Percentiles rank a stretch among this genome's conserved stretches.
Evolutionary conservation across 75 land plant genomes (phyloP).

Genomic region (Selaginella tamariscina): DNA sequence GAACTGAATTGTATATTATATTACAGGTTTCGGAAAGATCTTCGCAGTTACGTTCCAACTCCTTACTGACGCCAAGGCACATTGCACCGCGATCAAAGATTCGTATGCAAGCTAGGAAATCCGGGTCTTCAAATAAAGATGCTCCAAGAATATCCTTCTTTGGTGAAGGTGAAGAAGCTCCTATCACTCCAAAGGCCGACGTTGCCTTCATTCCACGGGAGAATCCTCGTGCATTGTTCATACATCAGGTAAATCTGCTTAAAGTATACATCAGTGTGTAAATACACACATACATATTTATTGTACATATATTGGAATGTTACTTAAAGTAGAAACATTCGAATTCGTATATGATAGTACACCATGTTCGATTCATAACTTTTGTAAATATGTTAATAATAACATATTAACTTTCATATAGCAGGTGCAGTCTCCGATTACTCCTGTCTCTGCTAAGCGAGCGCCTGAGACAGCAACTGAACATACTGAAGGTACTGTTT

Average conservation of each 20-base stretch:
- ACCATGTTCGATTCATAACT: no score
- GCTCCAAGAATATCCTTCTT: conserved; percentile 82
- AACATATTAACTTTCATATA: no score
- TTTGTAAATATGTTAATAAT: no score
- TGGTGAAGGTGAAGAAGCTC: conserved; percentile 68
- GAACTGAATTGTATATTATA: not conserved
- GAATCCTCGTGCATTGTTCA: conserved; percentile 77
- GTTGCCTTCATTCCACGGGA: conserved; percentile 87
- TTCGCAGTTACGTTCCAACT: conserved; percentile 45
- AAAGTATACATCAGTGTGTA: no score
- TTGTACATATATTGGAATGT: no score
- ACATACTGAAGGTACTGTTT: not conserved
- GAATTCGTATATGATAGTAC: no score
- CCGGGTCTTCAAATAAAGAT: conserved; percentile 66
- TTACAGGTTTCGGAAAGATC: conserved; percentile 69
- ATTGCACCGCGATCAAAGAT: conserved; percentile 60
- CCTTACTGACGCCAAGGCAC: conserved; percentile 64
- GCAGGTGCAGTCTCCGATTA: conserved; percentile 44
- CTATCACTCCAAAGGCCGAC: conserved; percentile 84
- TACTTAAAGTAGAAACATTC: no score
- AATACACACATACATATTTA: no score
- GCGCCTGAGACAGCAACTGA: conserved; percentile 20
- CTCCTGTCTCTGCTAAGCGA: conserved; percentile 15
- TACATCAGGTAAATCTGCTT: conserved; percentile 56
- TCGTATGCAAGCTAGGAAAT: conserved; percentile 66